A percentile compares a stretch with the other conserved stretches of the same genome.
phyloP scores from a whole-genome alignment of 495 filamentous ascomycete species.

The Letharia lupina region DNA sequence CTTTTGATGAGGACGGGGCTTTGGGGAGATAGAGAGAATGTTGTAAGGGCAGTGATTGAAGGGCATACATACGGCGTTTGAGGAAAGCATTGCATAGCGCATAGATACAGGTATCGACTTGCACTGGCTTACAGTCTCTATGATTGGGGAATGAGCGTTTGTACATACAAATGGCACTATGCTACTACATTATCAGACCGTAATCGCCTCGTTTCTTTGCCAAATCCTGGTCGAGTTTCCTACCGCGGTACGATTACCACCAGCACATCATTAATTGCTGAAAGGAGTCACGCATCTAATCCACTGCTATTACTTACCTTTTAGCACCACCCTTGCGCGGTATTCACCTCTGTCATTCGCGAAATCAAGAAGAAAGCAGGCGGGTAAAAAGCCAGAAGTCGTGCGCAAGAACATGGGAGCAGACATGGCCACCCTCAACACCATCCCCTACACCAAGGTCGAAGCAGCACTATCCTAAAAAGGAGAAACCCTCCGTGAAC shows the following conservation, averaged over 20 bases:
- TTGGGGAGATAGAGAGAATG: neutral
- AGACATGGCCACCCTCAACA: constrained; percentile 8
- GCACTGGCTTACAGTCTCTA: neutral
- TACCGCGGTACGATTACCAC: neutral
- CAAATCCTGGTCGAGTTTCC: neutral
- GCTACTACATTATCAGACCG: neutral
- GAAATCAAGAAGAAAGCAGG: neutral
- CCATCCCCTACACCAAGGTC: constrained; percentile 6
- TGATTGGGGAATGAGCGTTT: neutral
- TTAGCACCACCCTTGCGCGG: too few species aligned
- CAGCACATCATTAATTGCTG: neutral
- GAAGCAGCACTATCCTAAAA: neutral
- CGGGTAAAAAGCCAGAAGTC: too few species aligned
- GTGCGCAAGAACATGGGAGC: neutral
- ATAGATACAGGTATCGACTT: neutral
- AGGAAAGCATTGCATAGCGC: neutral
- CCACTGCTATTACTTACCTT: too few species aligned
- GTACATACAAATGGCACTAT: neutral
- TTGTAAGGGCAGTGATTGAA: neutral
- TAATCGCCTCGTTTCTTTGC: neutral
- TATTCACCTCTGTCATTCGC: too few species aligned
- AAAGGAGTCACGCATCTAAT: too few species aligned
- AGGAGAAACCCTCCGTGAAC: constrained; percentile 1
- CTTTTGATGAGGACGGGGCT: constrained; percentile 49
- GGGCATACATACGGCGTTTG: constrained; percentile 2